These are phyloP conservation scores for Gynostemma pentaphyllum DNA, from an alignment of 306 rosid genomes.

Conservation along the genomic window DNA sequence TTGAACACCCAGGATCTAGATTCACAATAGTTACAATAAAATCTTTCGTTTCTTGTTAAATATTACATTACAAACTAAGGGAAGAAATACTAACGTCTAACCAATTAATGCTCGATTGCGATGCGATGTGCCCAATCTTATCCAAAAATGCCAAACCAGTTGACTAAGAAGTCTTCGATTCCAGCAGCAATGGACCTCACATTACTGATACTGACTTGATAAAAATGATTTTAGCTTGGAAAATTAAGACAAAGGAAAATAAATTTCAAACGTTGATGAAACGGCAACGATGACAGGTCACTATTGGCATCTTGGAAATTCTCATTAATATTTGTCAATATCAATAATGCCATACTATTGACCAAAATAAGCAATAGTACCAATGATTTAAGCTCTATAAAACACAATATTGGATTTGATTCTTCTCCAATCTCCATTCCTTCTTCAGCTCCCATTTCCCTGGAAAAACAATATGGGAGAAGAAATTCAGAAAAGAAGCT, in stretches of 20 bases:
- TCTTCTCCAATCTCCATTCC: not conserved
- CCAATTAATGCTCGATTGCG: no score
- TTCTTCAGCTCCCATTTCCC: not conserved
- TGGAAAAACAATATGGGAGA: slow-evolving; percentile 7
- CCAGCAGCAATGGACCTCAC: not conserved
- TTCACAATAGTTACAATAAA: no score
- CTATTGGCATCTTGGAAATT: not conserved
- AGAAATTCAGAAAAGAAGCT: slow-evolving; percentile 28
- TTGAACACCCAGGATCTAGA: no score
- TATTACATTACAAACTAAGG: no score
- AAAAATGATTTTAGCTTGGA: not conserved
- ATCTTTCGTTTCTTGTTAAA: no score
- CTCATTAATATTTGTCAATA: not conserved
- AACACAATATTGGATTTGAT: not conserved
- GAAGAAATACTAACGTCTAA: no score
- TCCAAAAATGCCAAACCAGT: not conserved
- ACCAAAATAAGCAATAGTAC: not conserved
- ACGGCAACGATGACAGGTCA: not conserved
- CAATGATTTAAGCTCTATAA: not conserved
- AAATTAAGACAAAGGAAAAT: not conserved
- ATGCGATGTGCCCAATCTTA: no score
- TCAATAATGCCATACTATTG: not conserved
- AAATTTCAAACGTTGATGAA: not conserved
- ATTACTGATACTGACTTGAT: not conserved
- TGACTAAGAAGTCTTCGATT: slow-evolving; percentile 4